Conservation (phyloP, 257 asterid species). For the Parsonsia alboflavescens region DNA sequence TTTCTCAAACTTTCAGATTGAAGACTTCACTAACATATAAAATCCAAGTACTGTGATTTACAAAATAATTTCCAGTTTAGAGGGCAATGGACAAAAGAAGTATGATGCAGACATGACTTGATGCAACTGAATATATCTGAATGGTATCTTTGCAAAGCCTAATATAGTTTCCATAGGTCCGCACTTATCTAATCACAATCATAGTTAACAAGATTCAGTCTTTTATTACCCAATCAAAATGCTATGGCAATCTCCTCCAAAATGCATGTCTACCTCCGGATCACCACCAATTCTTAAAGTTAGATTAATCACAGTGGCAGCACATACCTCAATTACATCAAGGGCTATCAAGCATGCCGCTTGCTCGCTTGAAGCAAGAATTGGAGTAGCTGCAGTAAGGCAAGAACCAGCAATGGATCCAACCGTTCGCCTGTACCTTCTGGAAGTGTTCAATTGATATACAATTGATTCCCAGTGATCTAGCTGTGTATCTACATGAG, state of each 20-base stretch:
- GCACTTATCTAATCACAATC: background rate
- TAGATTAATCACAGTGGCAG: background rate
- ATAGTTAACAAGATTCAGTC: background rate
- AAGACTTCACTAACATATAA: background rate
- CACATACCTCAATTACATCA: constrained; percentile 61
- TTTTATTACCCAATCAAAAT: background rate
- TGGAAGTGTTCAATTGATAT: constrained; percentile 64
- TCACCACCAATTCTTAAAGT: background rate
- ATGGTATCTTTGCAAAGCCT: background rate
- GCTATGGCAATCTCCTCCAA: background rate
- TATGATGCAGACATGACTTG: background rate
- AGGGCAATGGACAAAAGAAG: background rate
- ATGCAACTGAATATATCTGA: background rate
- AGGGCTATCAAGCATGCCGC: constrained; percentile 70
- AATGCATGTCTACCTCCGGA: background rate
- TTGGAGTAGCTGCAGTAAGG: constrained; percentile 67
- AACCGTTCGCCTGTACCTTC: constrained; percentile 68
- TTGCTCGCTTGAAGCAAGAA: constrained; percentile 69
- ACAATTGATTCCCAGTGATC: constrained; percentile 66
- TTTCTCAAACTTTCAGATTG: background rate
- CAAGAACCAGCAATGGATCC: constrained; percentile 89
- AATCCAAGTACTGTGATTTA: background rate
- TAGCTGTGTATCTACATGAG: constrained; percentile 32
- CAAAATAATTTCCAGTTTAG: background rate
- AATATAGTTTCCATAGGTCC: background rate